Conservation (phyloP, 2,329 filamentous ascomycete genomes). For the Xylariaceae sp. region DNA sequence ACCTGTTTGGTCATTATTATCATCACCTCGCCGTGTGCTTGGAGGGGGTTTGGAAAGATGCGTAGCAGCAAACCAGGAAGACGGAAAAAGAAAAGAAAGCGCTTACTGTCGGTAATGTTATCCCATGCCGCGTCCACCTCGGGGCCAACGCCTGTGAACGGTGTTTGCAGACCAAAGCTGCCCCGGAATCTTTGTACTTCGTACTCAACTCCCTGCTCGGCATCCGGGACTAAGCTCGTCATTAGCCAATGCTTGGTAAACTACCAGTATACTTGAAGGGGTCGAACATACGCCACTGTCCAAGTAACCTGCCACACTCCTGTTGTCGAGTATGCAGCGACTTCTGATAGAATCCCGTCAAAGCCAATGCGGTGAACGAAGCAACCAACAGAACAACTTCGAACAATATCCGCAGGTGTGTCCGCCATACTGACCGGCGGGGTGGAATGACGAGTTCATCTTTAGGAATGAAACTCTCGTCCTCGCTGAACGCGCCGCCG, state of each 20-base stretch:
- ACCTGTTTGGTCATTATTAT: slow-evolving; percentile 8
- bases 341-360: not conserved
- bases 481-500: not conserved
- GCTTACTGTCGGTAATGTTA: slow-evolving; percentile 3
- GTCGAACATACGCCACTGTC: slow-evolving; percentile 1
- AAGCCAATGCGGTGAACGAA: not conserved
- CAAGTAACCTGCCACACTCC: slow-evolving; percentile 3
- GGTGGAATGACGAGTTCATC: not conserved
- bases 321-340: not conserved
- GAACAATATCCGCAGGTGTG: not conserved
- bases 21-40: not conserved
- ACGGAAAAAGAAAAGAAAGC: not conserved
- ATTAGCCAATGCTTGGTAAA: not conserved
- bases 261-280: not conserved
- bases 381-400: not conserved
- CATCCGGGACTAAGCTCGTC: not conserved
- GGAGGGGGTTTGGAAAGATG: not conserved
- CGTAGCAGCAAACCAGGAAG: not conserved
- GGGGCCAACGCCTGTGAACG: slow-evolving; percentile 1
- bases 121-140: slow-evolving; percentile 5
- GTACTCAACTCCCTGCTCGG: slow-evolving; percentile 1
- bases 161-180: not conserved
- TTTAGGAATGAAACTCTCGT: not conserved
- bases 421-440: not conserved
- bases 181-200: slow-evolving; percentile 3